Base-by-base conservation (phyloP, 192 early-diverging fungal species). In the Blastocladiella britannica region DNA sequence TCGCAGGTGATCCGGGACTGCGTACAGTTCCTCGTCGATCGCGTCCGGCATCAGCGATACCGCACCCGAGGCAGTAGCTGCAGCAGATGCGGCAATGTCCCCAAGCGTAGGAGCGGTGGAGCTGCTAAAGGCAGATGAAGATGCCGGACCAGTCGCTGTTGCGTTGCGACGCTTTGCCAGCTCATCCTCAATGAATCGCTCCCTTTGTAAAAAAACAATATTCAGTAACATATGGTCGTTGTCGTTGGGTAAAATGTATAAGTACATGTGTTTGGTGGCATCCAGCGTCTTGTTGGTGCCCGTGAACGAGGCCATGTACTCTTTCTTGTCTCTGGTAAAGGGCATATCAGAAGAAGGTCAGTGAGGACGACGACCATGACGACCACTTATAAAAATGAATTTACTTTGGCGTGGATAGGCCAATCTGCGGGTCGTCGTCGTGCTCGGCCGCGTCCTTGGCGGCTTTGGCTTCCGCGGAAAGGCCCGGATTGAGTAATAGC, bases 401-500 rank as follows among this genome's bases (percentile, higher is more conserved):
- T 47, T n/a, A n/a, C n/a, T n/a, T n/a, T n/a, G n/a, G 37, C 37
- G 12, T 20, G n/a, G 12, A 47, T 47, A 9, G 15, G n/a, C n/a
- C 37, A 47, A 4, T 47, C 37, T 20, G n/a, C 37, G 15, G 15
- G 12, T 9, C 37, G 37, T 47, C 15, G n/a, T 47, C 37, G 37
- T 47, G 37, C n/a, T 9, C 37, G n/a, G 37, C 37, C n/a, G 12
- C 15, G 37, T 47, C 2, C 12, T 47, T 20, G 37, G n/a, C 37
- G 37, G 12, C 15, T 47, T 47, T 6, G 15, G 15, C 37, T 47
- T 4, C 1, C 6, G 15, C 37, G 15, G 15, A 47, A 9, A 20
- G 15, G 37, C 4, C 37, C 15, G 37, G 37, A 9, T 47, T 47
- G 37, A 65, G 26, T 59, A 59, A 28, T 55, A 60, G 5, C 25